A percentile compares a stretch with the other conserved stretches of the same genome.
phyloP scores from a whole-genome alignment of 2,329 filamentous ascomycete genomes.

The Onygenales sp. region DNA sequence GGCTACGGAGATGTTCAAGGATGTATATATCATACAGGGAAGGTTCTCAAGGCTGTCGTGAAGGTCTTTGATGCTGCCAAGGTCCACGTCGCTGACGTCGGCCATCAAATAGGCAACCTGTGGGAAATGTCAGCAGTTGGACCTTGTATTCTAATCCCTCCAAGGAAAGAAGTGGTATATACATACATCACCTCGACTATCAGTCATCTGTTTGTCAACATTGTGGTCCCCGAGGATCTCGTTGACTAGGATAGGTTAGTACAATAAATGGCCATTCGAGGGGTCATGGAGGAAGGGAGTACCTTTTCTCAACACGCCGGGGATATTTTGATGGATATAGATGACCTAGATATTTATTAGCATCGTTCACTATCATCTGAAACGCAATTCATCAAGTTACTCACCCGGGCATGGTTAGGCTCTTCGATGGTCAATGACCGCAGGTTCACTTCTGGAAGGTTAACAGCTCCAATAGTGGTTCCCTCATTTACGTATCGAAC shows the following conservation, averaged over 20 bases:
- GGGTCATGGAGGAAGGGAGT: slow-evolving; percentile 7
- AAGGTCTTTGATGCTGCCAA: slow-evolving; percentile 73
- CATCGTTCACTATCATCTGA: slow-evolving; percentile 8
- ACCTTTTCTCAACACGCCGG: slow-evolving; percentile 83
- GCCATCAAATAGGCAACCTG: slow-evolving; percentile 93
- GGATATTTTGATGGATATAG: slow-evolving; percentile 94
- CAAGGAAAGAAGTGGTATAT: not conserved
- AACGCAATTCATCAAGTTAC: slow-evolving; percentile 13
- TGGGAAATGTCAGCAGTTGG: too few species aligned
- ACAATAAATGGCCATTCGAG: not conserved
- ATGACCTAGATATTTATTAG: slow-evolving; percentile 51
- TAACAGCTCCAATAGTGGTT: slow-evolving; percentile 82
- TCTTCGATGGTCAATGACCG: slow-evolving; percentile 86
- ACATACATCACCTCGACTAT: slow-evolving; percentile 77
- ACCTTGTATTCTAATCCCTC: too few species aligned
- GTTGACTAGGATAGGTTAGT: slow-evolving; percentile 55
- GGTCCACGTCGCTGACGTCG: slow-evolving; percentile 80
- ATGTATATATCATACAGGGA: slow-evolving; percentile 51
- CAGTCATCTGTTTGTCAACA: slow-evolving; percentile 97
- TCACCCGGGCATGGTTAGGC: slow-evolving; percentile 72
- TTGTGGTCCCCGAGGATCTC: slow-evolving; percentile 91
- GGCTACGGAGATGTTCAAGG: not conserved
- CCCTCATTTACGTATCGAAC: slow-evolving; percentile 95
- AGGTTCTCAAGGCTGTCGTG: slow-evolving; percentile 73
- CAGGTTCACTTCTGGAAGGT: slow-evolving; percentile 89